Evolutionary conservation across 768 basidiomycete genomes (phyloP).

Genomic region (Mycena filopes): DNA sequence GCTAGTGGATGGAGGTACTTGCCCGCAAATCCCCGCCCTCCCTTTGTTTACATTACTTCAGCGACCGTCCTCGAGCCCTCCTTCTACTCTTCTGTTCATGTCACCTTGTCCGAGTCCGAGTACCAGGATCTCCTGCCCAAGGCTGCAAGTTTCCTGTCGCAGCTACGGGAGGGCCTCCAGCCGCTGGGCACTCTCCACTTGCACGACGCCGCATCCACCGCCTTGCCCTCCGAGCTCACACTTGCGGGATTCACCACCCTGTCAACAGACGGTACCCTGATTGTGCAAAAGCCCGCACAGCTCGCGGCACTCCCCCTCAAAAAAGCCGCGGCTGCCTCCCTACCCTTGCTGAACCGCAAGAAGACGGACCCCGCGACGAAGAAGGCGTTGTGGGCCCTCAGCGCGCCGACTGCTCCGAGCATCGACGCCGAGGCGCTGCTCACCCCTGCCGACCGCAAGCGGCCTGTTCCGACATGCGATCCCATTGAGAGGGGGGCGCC

Average conservation of each 20-base stretch:
- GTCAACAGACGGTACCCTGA: constrained; percentile 57
- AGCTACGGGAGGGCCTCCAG: constrained; percentile 67
- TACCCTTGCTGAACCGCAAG: constrained; percentile 51
- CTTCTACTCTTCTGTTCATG: constrained; percentile 72
- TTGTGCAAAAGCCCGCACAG: constrained; percentile 76
- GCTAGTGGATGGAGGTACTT: constrained; percentile 80
- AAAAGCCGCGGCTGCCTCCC: constrained; percentile 59
- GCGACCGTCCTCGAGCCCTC: constrained; percentile 67
- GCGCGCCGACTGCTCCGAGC: constrained; percentile 71
- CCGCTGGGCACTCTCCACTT: constrained; percentile 79
- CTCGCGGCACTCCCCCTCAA: constrained; percentile 57
- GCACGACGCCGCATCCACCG: constrained; percentile 56
- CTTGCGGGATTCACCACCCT: constrained; percentile 74
- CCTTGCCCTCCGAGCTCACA: constrained; percentile 67
- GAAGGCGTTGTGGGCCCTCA: constrained; percentile 90
- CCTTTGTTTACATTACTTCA: constrained; percentile 42
- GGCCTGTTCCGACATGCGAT: constrained; percentile 83
- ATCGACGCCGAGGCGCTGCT: constrained; percentile 89
- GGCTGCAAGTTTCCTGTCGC: constrained; percentile 65
- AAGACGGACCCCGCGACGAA: constrained; percentile 77
- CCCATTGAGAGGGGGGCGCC: constrained; percentile 63
- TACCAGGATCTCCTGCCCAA: constrained; percentile 66
- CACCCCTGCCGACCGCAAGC: constrained; percentile 82
- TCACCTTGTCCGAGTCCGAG: constrained; percentile 72
- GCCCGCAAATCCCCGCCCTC: background rate